These are phyloP conservation scores for Myrmaecium sp. DNA, from an alignment of 2,329 filamentous ascomycete genomes.

Conservation along the genomic window DNA sequence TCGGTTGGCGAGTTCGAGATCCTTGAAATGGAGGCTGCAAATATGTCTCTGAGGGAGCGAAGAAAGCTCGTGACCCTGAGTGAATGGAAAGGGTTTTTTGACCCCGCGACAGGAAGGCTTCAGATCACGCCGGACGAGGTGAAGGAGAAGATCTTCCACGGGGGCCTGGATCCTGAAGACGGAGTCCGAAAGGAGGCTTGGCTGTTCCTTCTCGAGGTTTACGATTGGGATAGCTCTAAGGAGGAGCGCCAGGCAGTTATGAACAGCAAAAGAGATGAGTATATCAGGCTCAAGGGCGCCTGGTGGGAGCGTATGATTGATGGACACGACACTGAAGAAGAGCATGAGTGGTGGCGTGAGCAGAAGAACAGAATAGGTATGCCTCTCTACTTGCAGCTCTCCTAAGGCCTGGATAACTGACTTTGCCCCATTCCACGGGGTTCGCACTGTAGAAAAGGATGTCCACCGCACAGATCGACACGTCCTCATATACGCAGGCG, in stretches of 20 bases:
- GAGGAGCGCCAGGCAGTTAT: conserved; percentile 72
- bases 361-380: conserved; percentile 85
- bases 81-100: conserved; percentile 89
- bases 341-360: conserved; percentile 93
- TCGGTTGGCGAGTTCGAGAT: conserved; percentile 94
- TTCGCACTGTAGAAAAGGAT: conserved; percentile 67
- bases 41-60: conserved; percentile 57
- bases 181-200: conserved; percentile 92
- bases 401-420: conserved; percentile 17
- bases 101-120: conserved; percentile 54
- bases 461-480: conserved; percentile 93
- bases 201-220: conserved; percentile 82
- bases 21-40: conserved; percentile 59
- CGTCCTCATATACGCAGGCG: conserved; percentile 87
- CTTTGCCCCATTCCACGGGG: conserved; percentile 36
- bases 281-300: conserved; percentile 77
- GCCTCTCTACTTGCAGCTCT: conserved; percentile 14
- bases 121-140: conserved; percentile 77
- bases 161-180: conserved; percentile 74
- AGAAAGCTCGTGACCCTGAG: conserved; percentile 60
- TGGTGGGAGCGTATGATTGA: conserved; percentile 96
- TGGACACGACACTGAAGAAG: conserved; percentile 58
- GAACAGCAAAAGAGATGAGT: conserved; percentile 79
- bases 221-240: conserved; percentile 78
- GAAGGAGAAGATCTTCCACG: conserved; percentile 94